Conservation (phyloP, 2,329 filamentous ascomycete genomes). For the Colletotrichum lini region DNA sequence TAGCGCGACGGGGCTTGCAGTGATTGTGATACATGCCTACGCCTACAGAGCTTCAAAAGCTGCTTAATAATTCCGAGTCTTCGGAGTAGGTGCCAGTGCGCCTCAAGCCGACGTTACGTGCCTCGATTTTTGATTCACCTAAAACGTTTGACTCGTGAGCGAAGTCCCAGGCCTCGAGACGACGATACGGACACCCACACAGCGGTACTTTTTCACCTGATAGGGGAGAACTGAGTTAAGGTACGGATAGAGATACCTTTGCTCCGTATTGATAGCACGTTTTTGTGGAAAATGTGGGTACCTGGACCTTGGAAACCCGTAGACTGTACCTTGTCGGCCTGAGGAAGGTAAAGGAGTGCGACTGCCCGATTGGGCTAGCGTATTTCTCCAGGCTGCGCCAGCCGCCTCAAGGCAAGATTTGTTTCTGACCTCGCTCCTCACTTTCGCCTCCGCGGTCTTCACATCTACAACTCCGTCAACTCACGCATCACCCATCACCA, state of each 20-base stretch:
- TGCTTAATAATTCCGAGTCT: slow-evolving; percentile 19
- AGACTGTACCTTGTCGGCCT: slow-evolving; percentile 19
- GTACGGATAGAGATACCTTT: slow-evolving; percentile 14
- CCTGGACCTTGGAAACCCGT: slow-evolving; percentile 22
- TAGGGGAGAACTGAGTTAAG: background rate
- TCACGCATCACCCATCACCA: slow-evolving; percentile 59
- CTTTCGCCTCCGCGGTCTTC: slow-evolving; percentile 59
- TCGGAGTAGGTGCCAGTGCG: too few species aligned
- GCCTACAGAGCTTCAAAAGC: slow-evolving; percentile 6
- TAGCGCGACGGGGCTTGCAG: slow-evolving; percentile 28
- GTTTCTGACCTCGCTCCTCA: slow-evolving; percentile 57
- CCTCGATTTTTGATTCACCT: background rate
- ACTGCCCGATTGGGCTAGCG: slow-evolving; percentile 52
- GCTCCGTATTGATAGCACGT: slow-evolving; percentile 10
- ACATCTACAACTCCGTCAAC: slow-evolving; percentile 44
- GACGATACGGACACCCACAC: too few species aligned
- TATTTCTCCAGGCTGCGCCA: slow-evolving; percentile 47
- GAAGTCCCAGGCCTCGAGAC: too few species aligned
- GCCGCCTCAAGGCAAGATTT: slow-evolving; percentile 60
- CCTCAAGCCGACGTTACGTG: background rate
- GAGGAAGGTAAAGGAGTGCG: slow-evolving; percentile 46
- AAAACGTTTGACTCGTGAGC: too few species aligned
- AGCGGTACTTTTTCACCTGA: background rate
- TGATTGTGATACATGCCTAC: slow-evolving; percentile 14
- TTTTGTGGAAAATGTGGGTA: slow-evolving; percentile 30